Conservation (phyloP, 2,329 filamentous ascomycete species). For the Nakataea oryzae region DNA sequence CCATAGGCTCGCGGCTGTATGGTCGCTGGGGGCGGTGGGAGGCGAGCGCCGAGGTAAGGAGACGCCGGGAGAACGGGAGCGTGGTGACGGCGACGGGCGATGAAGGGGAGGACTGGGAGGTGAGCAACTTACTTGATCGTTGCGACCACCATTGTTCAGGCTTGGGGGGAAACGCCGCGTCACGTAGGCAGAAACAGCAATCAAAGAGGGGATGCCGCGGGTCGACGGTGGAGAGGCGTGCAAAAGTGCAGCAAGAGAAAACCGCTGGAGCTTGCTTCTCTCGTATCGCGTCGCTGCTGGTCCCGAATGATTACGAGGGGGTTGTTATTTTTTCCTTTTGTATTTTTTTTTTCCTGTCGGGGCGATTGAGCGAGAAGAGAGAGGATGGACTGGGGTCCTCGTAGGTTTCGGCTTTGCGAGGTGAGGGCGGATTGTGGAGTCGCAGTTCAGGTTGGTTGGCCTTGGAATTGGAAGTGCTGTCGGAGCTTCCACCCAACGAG, state of each 20-base stretch:
- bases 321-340: neutral
- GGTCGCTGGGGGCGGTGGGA: neutral
- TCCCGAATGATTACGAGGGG: neutral
- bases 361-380: neutral
- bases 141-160: conserved; percentile 47
- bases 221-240: neutral
- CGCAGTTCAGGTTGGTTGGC: neutral
- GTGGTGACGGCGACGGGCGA: neutral
- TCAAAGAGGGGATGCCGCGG: neutral
- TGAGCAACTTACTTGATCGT: conserved; percentile 47
- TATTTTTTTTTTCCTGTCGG: neutral
- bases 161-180: neutral
- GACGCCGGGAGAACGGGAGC: neutral
- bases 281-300: neutral
- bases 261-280: neutral
- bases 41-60: neutral
- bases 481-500: neutral
- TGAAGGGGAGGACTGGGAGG: conserved; percentile 7
- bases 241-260: neutral
- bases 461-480: neutral
- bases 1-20: neutral
- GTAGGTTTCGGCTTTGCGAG: neutral
- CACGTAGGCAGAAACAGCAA: neutral
- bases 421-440: neutral
- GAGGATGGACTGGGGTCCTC: neutral